Conservation (phyloP, 352 stramenopile genomes). For the Albugo laibachii region DNA sequence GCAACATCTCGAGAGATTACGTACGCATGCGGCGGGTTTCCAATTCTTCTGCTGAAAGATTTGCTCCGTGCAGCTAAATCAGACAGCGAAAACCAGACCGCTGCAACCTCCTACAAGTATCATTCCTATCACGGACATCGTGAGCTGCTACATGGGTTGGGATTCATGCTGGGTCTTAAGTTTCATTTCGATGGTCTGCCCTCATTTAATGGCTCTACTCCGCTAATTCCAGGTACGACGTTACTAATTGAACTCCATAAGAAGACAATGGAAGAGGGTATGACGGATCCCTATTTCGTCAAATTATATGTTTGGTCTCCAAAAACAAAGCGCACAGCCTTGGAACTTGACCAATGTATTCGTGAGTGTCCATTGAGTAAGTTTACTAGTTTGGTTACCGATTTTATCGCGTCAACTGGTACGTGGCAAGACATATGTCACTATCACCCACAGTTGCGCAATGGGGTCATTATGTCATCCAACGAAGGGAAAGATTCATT, state of each 20-base stretch:
- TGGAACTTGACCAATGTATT: constrained; percentile 41
- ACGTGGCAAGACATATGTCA: constrained; percentile 47
- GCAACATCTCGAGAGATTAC: constrained; percentile 41
- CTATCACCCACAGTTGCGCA: too few species aligned
- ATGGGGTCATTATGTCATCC: too few species aligned
- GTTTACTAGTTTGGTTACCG: constrained; percentile 30
- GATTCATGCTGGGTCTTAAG: constrained; percentile 61
- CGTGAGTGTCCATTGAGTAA: constrained; percentile 32
- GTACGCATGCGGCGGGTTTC: constrained; percentile 44
- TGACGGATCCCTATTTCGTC: constrained; percentile 19
- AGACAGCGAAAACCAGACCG: background rate
- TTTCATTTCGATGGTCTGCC: constrained; percentile 46
- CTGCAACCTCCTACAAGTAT: constrained; percentile 31
- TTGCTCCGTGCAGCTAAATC: constrained; percentile 13
- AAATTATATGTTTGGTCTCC: constrained; percentile 56
- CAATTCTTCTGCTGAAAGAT: constrained; percentile 35
- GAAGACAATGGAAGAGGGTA: constrained; percentile 4
- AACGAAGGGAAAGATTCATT: too few species aligned
- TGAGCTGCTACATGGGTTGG: constrained; percentile 56
- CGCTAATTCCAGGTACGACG: constrained; percentile 42
- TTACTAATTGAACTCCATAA: constrained; percentile 58
- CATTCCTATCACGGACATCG: constrained; percentile 62
- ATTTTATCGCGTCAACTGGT: constrained; percentile 32
- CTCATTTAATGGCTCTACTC: constrained; percentile 42
- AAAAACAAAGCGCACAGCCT: constrained; percentile 17